Evolutionary conservation across 805 yeast species (phyloP), one percentile per base, ranked within the genome.

Genomic region (Teunomyces aglyptinius): DNA sequence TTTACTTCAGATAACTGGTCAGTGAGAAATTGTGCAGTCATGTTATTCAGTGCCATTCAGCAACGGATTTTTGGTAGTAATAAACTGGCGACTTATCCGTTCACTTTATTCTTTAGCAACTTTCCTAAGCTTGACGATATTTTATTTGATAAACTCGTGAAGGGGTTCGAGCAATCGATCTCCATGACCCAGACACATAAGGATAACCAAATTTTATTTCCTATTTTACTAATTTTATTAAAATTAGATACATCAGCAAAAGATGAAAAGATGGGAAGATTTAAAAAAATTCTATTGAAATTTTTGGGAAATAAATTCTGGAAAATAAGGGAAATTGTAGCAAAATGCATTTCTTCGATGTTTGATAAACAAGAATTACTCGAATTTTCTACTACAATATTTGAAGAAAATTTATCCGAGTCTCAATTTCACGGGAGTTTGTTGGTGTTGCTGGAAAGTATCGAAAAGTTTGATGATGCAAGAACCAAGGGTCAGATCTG

Each of bases 301-400:
- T 55, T 85, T 50, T 65, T 91, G 26, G 68, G 69, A 0, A 78
- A 81, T 49, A 64, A 64, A 36, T 70, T 75, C 46, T 92, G 96
- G 96, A 89, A 89, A 56, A 76, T 94, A 6, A 76, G 99, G 51
- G 97, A 91, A 58, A 79, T 88, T 80, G 86, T 96, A 0, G 88
- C 96, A 0, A 75, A 83, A 57, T 79, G 89, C 4, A 56, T 88
- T 1, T 78, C 85, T 0, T 66, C 83, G 0, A 62, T 85, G 41
- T 60, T 78, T 11, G 45, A 44, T 13, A 44, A 47, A 6, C 35
- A 45, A 2, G 49, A 53, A 3, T 24, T 53, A 20, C 13, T 44
- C 2, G 34, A 38, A 2, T 49, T 67, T 6, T 52, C 53, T n/a
- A 18, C 29, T 11, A 27, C 13, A 18, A 24, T n/a, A 22, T 10